Base-by-base conservation (phyloP, 495 filamentous ascomycete genomes). In the Neurospora sp. region DNA sequence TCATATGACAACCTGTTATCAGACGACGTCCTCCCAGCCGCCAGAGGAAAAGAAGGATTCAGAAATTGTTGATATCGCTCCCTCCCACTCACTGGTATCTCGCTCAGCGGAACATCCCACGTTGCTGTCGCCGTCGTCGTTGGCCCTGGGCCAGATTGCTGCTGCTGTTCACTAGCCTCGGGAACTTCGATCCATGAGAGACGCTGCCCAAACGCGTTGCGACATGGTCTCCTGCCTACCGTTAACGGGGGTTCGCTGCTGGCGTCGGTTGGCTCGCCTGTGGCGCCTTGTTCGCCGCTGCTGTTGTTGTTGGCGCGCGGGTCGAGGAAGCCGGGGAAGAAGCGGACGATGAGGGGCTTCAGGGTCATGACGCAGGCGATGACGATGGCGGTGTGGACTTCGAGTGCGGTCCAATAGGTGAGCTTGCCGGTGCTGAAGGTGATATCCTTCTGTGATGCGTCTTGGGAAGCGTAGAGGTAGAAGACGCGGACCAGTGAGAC, bases 301-400 rank as follows among this genome's bases (percentile, higher is more conserved):
- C 20, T 35, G 14, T 20, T 62, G 69, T 39, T 40, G 40, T 14
- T 14, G 59, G 31, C 44, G 38, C 18, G 39, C 20, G 39, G 54
- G 18, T 39, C 54, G 40, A 80, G 69, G 3, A 79, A 66, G 23
- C 59, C 40, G 0, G 79, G 79, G 35, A 75, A 78, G 41, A 77
- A 69, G 38, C 46, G 66, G 46, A 72, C 20, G 40, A 75, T 44
- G 35, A 80, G 75, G 4, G 79, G 79, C 54, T 78, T 78, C 11
- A 81, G 78, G 6, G 79, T 81, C 78, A 79, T 79, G 44, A 74
- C 27, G 62, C 77, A 79, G 18, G 78, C 74, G 42, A 78, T 72
- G 27, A 74, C 72, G 38, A 81, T 79, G 42, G 77, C 73, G 3
- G 72, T 74, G 70, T 81, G 72, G n/a, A 75, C 69, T 41, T 81